phyloP scores from a whole-genome alignment of 192 early-diverging fungal genomes.

The Funneliformis geosporum region DNA sequence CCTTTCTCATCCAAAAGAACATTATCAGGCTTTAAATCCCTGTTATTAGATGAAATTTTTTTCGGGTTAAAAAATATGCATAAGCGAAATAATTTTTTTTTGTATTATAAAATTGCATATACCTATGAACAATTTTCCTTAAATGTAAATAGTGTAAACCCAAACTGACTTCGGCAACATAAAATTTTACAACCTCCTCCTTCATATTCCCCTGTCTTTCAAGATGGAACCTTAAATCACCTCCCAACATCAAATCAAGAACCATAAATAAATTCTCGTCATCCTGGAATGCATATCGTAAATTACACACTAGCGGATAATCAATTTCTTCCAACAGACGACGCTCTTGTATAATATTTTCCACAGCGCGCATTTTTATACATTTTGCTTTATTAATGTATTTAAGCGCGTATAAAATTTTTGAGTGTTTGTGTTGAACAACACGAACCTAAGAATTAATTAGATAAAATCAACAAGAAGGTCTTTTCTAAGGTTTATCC shows the following conservation, averaged over 20 bases:
- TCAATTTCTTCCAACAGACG: conserved; percentile 84
- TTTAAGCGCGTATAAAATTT: conserved; percentile 88
- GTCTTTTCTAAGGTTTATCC: neutral
- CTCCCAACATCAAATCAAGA: conserved; percentile 92
- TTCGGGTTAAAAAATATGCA: neutral
- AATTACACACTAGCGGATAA: conserved; percentile 83
- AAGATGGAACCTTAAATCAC: conserved; percentile 89
- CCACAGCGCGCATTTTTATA: conserved; percentile 80
- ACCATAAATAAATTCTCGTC: conserved; percentile 92
- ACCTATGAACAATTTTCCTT: conserved; percentile 70
- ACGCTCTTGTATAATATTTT: conserved; percentile 91
- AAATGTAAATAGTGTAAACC: conserved; percentile 71
- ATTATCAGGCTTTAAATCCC: conserved; percentile 89
- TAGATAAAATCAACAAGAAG: neutral
- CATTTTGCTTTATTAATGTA: conserved; percentile 97
- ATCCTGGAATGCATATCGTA: conserved; percentile 96
- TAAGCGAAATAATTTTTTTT: neutral
- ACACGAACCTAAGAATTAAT: conserved; percentile 68
- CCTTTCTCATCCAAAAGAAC: conserved; percentile 75
- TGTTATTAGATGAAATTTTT: conserved; percentile 16
- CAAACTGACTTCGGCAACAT: conserved; percentile 68
- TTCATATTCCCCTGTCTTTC: conserved; percentile 64
- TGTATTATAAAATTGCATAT: conserved; percentile 12
- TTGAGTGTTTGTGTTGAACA: conserved; percentile 82
- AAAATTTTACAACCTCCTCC: conserved; percentile 71